Evolutionary conservation across 768 basidiomycete genomes (phyloP), one percentile per base, ranked within the genome.

Genomic region (Amanita inopinata): DNA sequence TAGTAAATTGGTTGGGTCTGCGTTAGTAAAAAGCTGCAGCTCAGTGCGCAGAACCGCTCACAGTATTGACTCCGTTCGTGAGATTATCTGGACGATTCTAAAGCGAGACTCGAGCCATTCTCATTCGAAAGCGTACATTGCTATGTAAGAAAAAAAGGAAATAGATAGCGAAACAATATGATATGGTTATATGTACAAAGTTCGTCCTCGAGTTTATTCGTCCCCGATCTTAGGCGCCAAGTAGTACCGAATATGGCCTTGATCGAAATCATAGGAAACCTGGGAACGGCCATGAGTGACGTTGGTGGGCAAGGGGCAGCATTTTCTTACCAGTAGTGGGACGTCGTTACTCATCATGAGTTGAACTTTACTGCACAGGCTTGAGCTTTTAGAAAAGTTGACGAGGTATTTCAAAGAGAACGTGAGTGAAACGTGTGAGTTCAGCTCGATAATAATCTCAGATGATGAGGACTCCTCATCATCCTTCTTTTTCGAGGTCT

Each of bases 401-500:
- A 87, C 82, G 20, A 98, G 80, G 63, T 98, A 99, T 62, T 97
- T 98, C 53, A 98, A 69, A 23, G 88, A 91, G 70, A 98, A 98
- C 1, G 92, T 97, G 37, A 98, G 70, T 32, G 80, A 76, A 48
- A 99, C 94, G 49, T 87, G 79, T 58, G 85, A 81, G 56, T 90
- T 88, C 74, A 96, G 84, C 62, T 86, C 78, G 56, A 96, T 84
- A 48, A 65, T 60, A 36, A 94, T 82, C 34, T 70, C 76, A 9
- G 34, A 36, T 20, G 27, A 23, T 20, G 24, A 8, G 1, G 41
- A n/a, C 2, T 24, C 33, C 9, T 65, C 63, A 0, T 57, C 57
- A 10, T 68, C 32, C 18, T 63, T 76, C 40, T 63, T 65, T 47
- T 81, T 82, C n/a, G 58, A 44, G 5, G 64, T 70, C 43, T 69